These are phyloP conservation scores for Decorospora gaudefroyi DNA, from an alignment of 2,329 filamentous ascomycete species.

Conservation along the genomic window DNA sequence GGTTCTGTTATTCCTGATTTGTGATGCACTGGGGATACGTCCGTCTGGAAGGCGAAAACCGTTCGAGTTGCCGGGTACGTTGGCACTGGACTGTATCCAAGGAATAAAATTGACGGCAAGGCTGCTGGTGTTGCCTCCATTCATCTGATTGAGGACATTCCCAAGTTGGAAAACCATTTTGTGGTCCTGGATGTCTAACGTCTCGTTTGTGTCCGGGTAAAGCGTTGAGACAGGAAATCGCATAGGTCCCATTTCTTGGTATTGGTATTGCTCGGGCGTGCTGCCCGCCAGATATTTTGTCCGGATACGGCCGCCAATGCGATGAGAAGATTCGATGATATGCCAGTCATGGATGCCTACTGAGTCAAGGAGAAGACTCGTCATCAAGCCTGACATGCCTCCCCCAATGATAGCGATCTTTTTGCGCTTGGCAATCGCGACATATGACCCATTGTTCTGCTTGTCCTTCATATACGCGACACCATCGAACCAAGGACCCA, in stretches of 20 bases:
- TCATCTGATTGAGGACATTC: constrained; percentile 62
- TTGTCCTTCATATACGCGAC: constrained; percentile 60
- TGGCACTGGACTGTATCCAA: constrained; percentile 60
- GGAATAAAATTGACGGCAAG: constrained; percentile 61
- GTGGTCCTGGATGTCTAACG: constrained; percentile 61
- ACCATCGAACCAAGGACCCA: constrained; percentile 67
- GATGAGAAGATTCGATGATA: constrained; percentile 63
- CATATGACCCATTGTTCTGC: constrained; percentile 56
- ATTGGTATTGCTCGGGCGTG: constrained; percentile 63
- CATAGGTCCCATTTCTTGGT: constrained; percentile 68
- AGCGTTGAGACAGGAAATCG: constrained; percentile 59
- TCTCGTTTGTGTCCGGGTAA: constrained; percentile 56
- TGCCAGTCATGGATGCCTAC: constrained; percentile 62
- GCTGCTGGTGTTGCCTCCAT: constrained; percentile 51
- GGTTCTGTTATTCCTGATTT: constrained; percentile 20
- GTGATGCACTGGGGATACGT: constrained; percentile 13
- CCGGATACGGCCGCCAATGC: constrained; percentile 65
- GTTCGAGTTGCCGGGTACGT: constrained; percentile 52
- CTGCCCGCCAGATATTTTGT: constrained; percentile 63
- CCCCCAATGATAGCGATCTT: constrained; percentile 64
- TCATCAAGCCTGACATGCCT: constrained; percentile 67
- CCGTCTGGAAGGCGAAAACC: constrained; percentile 18
- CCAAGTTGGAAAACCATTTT: constrained; percentile 65
- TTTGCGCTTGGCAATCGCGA: constrained; percentile 58
- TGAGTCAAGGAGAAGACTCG: constrained; percentile 45